Percentiles rank a stretch among this genome's conserved stretches.
phyloP scores from a whole-genome alignment of 2,329 filamentous ascomycete species.

The Zymoseptoria crescenta region DNA sequence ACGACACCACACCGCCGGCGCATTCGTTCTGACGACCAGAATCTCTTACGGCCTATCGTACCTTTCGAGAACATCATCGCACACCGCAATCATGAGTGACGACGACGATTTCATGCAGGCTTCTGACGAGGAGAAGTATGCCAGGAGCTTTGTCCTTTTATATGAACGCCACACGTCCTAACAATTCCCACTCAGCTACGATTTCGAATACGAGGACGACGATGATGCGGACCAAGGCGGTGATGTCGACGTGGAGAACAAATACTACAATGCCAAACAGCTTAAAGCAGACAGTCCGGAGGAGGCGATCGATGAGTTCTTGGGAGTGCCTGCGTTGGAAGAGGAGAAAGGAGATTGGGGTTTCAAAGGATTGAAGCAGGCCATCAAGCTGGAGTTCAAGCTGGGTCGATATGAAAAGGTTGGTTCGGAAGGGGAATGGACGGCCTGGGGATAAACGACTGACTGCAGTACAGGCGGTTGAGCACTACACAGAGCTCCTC shows the following conservation, averaged over 20 bases:
- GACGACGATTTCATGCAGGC: conserved; percentile 92
- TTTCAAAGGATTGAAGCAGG: conserved; percentile 96
- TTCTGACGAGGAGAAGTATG: conserved; percentile 76
- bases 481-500: conserved; percentile 89
- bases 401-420: conserved; percentile 83
- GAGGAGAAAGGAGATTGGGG: conserved; percentile 95
- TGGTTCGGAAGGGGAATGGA: conserved; percentile 6
- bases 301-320: conserved; percentile 83
- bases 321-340: conserved; percentile 78
- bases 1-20: not conserved
- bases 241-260: conserved; percentile 95
- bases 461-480: conserved; percentile 57
- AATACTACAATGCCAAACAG: conserved; percentile 99
- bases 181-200: conserved; percentile 51
- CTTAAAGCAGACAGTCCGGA: conserved; percentile 80
- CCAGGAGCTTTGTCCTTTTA: not conserved
- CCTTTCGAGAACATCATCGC: not conserved
- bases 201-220: conserved; percentile 96
- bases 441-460: not conserved
- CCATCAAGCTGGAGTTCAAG: conserved; percentile 94
- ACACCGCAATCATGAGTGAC: conserved; percentile 57
- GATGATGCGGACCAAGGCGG: conserved; percentile 81
- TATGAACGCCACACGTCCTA: conserved; percentile 7
- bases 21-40: not conserved
- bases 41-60: no score